Percentiles rank a stretch among this genome's conserved stretches.
phyloP scores from a whole-genome alignment of 257 asterid genomes.

The Sherardia arvensis region DNA sequence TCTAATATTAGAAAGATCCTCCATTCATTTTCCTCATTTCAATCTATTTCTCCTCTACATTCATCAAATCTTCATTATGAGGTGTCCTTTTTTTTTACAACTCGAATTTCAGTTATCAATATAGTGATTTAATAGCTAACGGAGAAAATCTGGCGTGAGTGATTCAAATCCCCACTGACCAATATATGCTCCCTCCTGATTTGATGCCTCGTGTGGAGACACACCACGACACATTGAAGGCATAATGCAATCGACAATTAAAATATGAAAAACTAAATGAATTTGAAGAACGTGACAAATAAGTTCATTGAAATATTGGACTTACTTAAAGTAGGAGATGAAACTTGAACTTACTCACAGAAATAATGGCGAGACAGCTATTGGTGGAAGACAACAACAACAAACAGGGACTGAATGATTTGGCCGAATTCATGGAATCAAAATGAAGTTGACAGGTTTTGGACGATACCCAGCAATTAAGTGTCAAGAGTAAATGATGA shows the following conservation, averaged over 20 bases:
- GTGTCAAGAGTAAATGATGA: slow-evolving; percentile 45
- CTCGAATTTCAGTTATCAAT: no score
- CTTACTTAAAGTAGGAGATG: neutral
- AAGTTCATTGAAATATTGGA: neutral
- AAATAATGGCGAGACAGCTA: slow-evolving; percentile 11
- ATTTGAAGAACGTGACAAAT: neutral
- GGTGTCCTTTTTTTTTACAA: no score
- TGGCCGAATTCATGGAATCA: slow-evolving; percentile 26
- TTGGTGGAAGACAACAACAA: slow-evolving; percentile 31
- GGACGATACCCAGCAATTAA: slow-evolving; percentile 54
- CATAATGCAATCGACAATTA: no score
- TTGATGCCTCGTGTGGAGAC: neutral
- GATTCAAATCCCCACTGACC: neutral
- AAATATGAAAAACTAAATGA: no score
- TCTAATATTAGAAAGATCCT: no score
- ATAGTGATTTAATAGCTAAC: neutral
- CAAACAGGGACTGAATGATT: slow-evolving; percentile 15
- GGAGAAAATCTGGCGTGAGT: neutral
- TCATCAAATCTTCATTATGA: no score
- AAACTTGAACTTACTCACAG: neutral
- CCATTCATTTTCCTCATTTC: no score
- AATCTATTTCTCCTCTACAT: no score
- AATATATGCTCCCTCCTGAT: neutral
- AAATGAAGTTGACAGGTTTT: slow-evolving; percentile 29
- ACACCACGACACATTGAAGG: neutral